These are phyloP conservation scores for Aciculosporium take DNA, from an alignment of 2,329 filamentous ascomycete species.

Conservation along the genomic window DNA sequence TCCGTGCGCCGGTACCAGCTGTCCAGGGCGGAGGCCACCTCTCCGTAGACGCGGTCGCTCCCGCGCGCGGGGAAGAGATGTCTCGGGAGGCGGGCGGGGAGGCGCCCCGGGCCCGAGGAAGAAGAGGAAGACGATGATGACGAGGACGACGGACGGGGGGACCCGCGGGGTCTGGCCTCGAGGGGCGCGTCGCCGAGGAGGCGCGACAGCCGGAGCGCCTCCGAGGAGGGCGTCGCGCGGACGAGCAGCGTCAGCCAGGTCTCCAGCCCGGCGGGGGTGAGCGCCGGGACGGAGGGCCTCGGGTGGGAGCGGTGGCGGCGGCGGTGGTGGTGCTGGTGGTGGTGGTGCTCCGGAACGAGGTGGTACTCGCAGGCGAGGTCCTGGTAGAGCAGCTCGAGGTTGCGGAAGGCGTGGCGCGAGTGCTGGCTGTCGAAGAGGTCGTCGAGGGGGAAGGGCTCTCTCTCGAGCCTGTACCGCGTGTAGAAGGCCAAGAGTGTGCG, in stretches of 20 bases:
- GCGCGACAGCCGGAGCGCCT: slow-evolving; percentile 54
- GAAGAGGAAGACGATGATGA: neutral
- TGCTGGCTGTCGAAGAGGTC: slow-evolving; percentile 42
- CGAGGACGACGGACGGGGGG: slow-evolving; percentile 21
- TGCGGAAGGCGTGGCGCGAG: slow-evolving; percentile 13
- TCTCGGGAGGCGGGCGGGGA: slow-evolving; percentile 66
- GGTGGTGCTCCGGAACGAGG: slow-evolving; percentile 38
- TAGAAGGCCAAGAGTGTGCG: slow-evolving; percentile 66
- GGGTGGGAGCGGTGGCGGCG: slow-evolving; percentile 22
- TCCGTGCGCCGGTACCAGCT: slow-evolving; percentile 21
- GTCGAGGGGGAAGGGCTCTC: slow-evolving; percentile 56
- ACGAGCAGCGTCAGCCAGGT: slow-evolving; percentile 61
- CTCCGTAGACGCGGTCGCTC: slow-evolving; percentile 42
- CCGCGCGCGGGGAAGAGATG: slow-evolving; percentile 51
- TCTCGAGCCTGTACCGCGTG: slow-evolving; percentile 44
- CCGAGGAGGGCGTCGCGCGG: slow-evolving; percentile 60
- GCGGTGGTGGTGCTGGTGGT: no score
- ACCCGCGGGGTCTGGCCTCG: slow-evolving; percentile 21
- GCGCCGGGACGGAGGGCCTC: slow-evolving; percentile 44
- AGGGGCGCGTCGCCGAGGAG: slow-evolving; percentile 60
- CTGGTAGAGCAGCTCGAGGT: slow-evolving; percentile 36
- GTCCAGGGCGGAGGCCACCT: slow-evolving; percentile 45
- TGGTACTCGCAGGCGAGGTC: slow-evolving; percentile 46
- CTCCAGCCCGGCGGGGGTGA: slow-evolving; percentile 55
- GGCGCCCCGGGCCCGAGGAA: slow-evolving; percentile 47